Evolutionary conservation across 768 basidiomycete species (phyloP), one percentile per base, ranked within the genome.

Genomic region (Phaeotremella skinneri): DNA sequence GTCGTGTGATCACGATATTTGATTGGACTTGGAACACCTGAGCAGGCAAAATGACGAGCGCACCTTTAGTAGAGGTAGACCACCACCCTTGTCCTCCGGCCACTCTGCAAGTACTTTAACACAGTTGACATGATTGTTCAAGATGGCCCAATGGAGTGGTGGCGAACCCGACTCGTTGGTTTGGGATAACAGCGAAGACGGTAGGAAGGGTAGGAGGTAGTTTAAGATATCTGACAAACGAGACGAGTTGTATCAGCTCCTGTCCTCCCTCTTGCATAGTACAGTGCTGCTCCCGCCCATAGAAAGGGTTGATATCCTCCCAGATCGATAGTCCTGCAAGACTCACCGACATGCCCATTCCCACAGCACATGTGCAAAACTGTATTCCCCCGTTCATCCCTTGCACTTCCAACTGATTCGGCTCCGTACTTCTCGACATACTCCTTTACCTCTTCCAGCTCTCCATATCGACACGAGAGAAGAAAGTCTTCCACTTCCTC

Each of bases 121-220:
- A 52, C 69, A 59, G 23, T 57, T 72, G 2, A 94, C 82, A 66
- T 93, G 92, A 2, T 82, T 79, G 75, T 96, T 97, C 39, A 91
- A 76, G 2, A 88, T 84, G 0, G 92, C 91, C 92, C 92, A 96
- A 70, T 97, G 93, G 4, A 96, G 78, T 5, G 93, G 82, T 2
- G 89, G 93, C 25, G 92, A 93, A 52, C 85, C 82, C 0, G 88
- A 81, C 27, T 74, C 75, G 71, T 96, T 97, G 59, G 83, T 83
- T 0, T 80, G 79, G 1, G 84, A 78, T 21, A 91, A 70, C 5
- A 90, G 76, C 2, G 81, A 74, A 11, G 86, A 73, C 2, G 81
- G 76, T 17, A 83, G 67, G 54, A 84, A 73, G 1, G 89, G 83
- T 2, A 94, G 81, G 14, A 97, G 81, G 68, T 84, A 85, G 48